These are phyloP conservation scores for Oryza australiensis DNA, from an alignment of 176 grass and related monocot species.

Conservation along the genomic window DNA sequence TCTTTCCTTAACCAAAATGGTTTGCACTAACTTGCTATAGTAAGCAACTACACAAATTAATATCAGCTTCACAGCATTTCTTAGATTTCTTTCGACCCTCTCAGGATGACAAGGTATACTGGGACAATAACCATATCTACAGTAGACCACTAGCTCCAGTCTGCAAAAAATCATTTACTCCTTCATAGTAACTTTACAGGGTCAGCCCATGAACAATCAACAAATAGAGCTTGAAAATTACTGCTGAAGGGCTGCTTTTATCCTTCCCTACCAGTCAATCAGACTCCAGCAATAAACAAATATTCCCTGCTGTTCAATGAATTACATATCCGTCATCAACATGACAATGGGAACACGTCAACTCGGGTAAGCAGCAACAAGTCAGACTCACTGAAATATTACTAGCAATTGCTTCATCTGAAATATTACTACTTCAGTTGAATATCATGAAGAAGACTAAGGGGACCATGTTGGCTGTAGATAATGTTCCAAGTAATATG, in stretches of 20 bases:
- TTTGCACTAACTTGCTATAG: conserved; percentile 11
- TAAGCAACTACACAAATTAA: conserved; percentile 22
- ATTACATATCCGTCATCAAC: conserved; percentile 18
- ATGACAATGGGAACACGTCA: neutral
- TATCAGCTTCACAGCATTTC: conserved; percentile 16
- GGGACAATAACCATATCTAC: conserved; percentile 30
- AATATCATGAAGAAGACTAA: conserved; percentile 20
- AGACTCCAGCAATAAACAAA: conserved; percentile 14
- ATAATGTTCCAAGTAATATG: neutral
- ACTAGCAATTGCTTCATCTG: conserved; percentile 19
- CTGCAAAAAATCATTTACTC: conserved; percentile 3
- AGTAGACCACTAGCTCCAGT: neutral
- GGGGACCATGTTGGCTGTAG: neutral
- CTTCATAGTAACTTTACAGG: neutral
- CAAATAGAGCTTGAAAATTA: conserved; percentile 10
- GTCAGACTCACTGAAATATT: neutral
- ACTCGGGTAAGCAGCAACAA: neutral
- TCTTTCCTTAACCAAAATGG: neutral
- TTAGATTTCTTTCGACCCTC: neutral
- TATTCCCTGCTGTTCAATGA: conserved; percentile 22
- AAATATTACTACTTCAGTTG: conserved; percentile 13
- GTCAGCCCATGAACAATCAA: neutral
- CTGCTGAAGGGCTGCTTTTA: conserved; percentile 6
- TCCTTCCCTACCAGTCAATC: neutral
- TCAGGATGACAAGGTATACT: conserved; percentile 9